Conservation (phyloP, 2,329 filamentous ascomycete species). For the Colletotrichum sp. region DNA sequence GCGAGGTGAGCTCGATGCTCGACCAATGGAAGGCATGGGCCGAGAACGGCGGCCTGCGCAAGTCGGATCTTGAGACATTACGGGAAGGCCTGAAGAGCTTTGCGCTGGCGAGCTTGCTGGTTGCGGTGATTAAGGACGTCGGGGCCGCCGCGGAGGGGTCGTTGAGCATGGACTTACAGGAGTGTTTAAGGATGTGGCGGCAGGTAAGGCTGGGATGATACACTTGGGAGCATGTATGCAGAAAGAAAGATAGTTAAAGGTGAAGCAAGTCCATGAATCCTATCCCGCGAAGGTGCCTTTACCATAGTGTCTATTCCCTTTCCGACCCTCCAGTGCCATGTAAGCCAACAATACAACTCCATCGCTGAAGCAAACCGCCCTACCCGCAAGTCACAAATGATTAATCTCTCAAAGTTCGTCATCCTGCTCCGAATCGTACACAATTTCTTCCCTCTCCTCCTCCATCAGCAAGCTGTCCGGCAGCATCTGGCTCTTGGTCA, state of each 20-base stretch:
- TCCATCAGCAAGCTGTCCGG: slow-evolving; percentile 51
- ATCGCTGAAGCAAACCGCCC: neutral
- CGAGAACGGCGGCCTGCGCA: slow-evolving; percentile 59
- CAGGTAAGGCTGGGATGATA: slow-evolving; percentile 54
- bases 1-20: slow-evolving; percentile 40
- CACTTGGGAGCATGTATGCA: neutral
- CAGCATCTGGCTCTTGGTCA: slow-evolving; percentile 58
- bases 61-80: slow-evolving; percentile 43
- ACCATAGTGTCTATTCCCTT: neutral
- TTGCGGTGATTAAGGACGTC: slow-evolving; percentile 53
- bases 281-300: neutral
- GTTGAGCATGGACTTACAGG: slow-evolving; percentile 57
- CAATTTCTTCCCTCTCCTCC: slow-evolving; percentile 27
- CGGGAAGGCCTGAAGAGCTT: slow-evolving; percentile 45
- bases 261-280: neutral
- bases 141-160: slow-evolving; percentile 51
- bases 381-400: neutral
- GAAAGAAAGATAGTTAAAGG: neutral
- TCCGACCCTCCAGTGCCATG: neutral
- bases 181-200: slow-evolving; percentile 59
- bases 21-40: slow-evolving; percentile 61
- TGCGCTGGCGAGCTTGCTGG: slow-evolving; percentile 51
- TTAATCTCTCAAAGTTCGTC: neutral
- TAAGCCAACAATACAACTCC: neutral
- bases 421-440: slow-evolving; percentile 22